phyloP scores from a whole-genome alignment of 2,329 filamentous ascomycete genomes.

The Pseudofabraea citricarpa region DNA sequence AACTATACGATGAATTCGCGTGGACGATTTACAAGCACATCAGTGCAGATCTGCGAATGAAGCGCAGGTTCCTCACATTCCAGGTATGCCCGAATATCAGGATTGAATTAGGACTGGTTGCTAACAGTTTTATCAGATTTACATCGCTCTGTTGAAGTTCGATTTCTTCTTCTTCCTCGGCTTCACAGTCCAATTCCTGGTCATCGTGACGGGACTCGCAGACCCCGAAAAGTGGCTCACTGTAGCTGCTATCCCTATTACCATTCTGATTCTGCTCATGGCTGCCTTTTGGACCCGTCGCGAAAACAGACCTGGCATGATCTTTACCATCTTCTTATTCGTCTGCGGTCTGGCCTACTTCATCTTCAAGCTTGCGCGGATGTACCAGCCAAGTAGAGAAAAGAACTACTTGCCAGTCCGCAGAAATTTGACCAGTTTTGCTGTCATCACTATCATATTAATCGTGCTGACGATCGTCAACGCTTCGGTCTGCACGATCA shows the following conservation, averaged over 20 bases:
- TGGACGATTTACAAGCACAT: conserved; percentile 99
- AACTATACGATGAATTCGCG: conserved; percentile 96
- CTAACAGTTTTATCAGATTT: conserved; percentile 60
- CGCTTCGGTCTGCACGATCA: conserved; percentile 80
- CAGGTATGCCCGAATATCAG: conserved; percentile 56
- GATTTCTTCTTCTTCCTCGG: conserved; percentile 99
- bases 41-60: conserved; percentile 93
- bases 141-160: conserved; percentile 95
- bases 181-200: conserved; percentile 96
- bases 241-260: conserved; percentile 83
- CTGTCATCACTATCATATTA: conserved; percentile 84
- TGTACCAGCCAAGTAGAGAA: conserved; percentile 66
- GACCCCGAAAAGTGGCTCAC: conserved; percentile 81
- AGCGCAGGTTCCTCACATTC: conserved; percentile 91
- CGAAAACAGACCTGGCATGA: conserved; percentile 77
- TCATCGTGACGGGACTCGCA: conserved; percentile 70
- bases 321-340: conserved; percentile 75
- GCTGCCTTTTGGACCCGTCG: conserved; percentile 81
- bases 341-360: conserved; percentile 90
- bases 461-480: conserved; percentile 86
- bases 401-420: conserved; percentile 71
- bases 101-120: not conserved
- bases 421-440: conserved; percentile 86
- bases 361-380: conserved; percentile 95
- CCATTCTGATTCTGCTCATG: conserved; percentile 79